phyloP scores from a whole-genome alignment of 306 rosid genomes.

The Ziziphus jujuba region DNA sequence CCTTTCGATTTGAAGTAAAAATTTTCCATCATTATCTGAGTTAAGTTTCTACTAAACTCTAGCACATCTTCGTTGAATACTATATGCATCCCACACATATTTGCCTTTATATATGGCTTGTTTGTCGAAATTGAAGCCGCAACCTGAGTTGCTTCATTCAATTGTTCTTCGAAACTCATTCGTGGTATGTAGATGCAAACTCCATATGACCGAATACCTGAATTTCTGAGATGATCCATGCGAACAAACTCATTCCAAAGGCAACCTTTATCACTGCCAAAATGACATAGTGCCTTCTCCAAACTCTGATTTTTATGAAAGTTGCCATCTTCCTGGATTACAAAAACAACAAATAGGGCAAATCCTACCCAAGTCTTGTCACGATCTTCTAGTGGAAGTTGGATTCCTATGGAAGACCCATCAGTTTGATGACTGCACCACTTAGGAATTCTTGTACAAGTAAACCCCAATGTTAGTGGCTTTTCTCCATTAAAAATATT shows the following conservation, averaged over 20 bases:
- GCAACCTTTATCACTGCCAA: constrained; percentile 3
- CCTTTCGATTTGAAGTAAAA: not conserved
- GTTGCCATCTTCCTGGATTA: not conserved
- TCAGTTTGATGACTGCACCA: not conserved
- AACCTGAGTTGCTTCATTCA: not conserved
- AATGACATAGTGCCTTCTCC: not conserved
- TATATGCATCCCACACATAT: not conserved
- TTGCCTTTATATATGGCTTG: not conserved
- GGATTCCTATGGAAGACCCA: constrained; percentile 8
- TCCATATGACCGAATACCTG: not conserved
- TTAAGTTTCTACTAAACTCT: not conserved
- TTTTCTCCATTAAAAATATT: not conserved
- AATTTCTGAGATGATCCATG: not conserved
- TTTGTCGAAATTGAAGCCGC: not conserved
- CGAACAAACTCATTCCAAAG: not conserved
- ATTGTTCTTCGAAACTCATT: not conserved
- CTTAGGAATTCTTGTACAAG: no score
- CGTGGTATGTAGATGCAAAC: not conserved
- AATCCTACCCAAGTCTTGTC: constrained; percentile 4
- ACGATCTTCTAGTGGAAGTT: not conserved
- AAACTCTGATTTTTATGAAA: not conserved
- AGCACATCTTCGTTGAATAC: not conserved
- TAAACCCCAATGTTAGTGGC: not conserved
- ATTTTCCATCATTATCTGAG: not conserved
- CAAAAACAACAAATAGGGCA: constrained; percentile 2